Percentiles rank a stretch among this genome's conserved stretches.
These are phyloP conservation scores for Pycnococcus provasolii DNA, from an alignment of 139 green algal species.

Conservation along the genomic window DNA sequence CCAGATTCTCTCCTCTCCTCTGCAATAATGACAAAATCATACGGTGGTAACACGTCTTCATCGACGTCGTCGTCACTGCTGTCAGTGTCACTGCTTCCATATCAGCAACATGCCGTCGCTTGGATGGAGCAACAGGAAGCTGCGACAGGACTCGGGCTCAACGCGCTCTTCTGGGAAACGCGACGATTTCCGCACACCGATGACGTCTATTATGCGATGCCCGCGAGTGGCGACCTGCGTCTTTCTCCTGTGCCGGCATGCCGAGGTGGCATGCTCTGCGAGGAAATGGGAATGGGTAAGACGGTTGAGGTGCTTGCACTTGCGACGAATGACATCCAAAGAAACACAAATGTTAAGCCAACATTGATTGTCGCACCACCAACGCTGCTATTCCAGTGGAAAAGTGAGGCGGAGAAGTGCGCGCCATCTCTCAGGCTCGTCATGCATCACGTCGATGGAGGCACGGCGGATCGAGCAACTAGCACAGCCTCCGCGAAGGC, in stretches of 20 bases:
- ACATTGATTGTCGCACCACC: slow-evolving; percentile 1
- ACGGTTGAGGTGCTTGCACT: slow-evolving; percentile 81
- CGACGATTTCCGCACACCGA: not conserved
- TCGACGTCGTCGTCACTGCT: slow-evolving; percentile 6
- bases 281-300: slow-evolving; percentile 80
- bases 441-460: too few species aligned
- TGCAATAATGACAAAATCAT: too few species aligned
- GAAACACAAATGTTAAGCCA: not conserved
- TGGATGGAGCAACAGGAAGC: slow-evolving; percentile 52
- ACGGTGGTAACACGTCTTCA: not conserved
- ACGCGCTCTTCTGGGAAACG: slow-evolving; percentile 13
- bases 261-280: slow-evolving; percentile 13
- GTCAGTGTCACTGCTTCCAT: slow-evolving; percentile 46
- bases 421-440: too few species aligned
- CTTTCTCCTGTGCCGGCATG: not conserved
- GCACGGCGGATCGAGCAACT: too few species aligned
- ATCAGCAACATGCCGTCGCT: slow-evolving; percentile 55
- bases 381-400: too few species aligned
- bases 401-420: too few species aligned
- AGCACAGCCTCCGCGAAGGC: not conserved
- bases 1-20: not conserved
- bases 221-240: slow-evolving; percentile 1
- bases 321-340: too few species aligned
- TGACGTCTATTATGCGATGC: not conserved
- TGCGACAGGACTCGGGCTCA: not conserved